Percentiles rank a stretch among this genome's conserved stretches.
Conservation (phyloP, 176 grass and related monocot genomes). For the Bolboschoenus planiculmis region DNA sequence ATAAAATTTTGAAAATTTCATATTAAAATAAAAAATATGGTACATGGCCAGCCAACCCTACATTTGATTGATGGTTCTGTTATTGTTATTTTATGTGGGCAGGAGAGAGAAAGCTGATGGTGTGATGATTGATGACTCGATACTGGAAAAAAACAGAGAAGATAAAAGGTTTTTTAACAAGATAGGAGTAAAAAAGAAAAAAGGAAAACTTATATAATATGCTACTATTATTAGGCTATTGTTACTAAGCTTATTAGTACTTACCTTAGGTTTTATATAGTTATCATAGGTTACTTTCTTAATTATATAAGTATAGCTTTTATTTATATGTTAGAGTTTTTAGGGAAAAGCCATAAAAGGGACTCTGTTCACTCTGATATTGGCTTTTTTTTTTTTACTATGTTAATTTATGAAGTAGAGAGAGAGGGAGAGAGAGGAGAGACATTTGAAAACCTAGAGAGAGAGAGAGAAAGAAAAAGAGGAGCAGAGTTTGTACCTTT, state of each 20-base stretch:
- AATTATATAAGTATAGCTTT: constrained; percentile 18
- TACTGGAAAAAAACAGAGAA: constrained; percentile 26
- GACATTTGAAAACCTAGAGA: no score
- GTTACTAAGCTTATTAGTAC: constrained; percentile 16
- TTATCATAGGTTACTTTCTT: constrained; percentile 37
- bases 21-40: constrained; percentile 20
- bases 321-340: constrained; percentile 31
- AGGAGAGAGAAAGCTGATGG: constrained; percentile 34
- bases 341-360: constrained; percentile 22
- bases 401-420: constrained; percentile 16
- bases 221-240: constrained; percentile 24
- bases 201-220: constrained; percentile 26
- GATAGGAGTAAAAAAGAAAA: constrained; percentile 26
- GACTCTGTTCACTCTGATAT: constrained; percentile 15
- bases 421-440: background rate
- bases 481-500: constrained; percentile 15
- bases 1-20: background rate
- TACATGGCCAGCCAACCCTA: background rate
- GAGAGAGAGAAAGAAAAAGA: background rate
- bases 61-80: constrained; percentile 34
- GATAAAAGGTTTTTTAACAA: constrained; percentile 32
- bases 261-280: constrained; percentile 31
- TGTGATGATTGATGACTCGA: constrained; percentile 36
- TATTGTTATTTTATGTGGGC: constrained; percentile 29
- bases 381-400: background rate